phyloP scores from a whole-genome alignment of 139 green algal genomes.

The Coelastrella sp. region DNA sequence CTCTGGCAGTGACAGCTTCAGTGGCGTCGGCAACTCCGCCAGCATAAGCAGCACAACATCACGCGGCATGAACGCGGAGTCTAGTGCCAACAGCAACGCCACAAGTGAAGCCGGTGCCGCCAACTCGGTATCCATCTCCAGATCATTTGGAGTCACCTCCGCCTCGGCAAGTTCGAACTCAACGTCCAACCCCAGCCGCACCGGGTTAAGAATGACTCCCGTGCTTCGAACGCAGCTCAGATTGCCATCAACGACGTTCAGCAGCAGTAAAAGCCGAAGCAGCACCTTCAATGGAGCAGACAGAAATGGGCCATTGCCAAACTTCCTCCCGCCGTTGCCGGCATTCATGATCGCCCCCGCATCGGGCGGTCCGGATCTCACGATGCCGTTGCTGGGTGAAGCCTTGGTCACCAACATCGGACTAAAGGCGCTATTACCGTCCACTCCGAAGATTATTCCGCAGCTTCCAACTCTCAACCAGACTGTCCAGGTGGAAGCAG shows the following conservation, averaged over 20 bases:
- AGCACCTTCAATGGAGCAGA: neutral
- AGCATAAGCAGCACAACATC: constrained; percentile 17
- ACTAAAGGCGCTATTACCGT: constrained; percentile 39
- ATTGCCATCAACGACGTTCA: constrained; percentile 4
- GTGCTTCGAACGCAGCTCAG: neutral
- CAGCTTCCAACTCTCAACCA: constrained; percentile 23
- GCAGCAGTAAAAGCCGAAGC: constrained; percentile 37
- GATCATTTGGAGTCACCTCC: neutral
- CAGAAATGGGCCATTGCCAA: neutral
- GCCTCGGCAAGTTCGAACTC: constrained; percentile 12
- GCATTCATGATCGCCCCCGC: neutral
- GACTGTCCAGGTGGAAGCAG: neutral
- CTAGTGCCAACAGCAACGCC: neutral
- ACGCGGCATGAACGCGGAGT: neutral
- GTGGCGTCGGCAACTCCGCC: constrained; percentile 5
- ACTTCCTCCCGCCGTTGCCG: neutral
- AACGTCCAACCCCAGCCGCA: neutral
- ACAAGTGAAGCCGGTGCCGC: neutral
- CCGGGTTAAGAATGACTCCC: neutral
- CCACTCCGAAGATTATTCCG: constrained; percentile 16
- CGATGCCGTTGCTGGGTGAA: neutral
- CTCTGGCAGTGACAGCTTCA: neutral
- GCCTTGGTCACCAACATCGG: constrained; percentile 2
- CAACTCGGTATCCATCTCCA: neutral
- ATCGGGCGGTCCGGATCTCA: neutral